Evolutionary conservation across 768 basidiomycete species (phyloP), one percentile per base, ranked within the genome.

Genomic region (Tylopilus cervinicoccineus): DNA sequence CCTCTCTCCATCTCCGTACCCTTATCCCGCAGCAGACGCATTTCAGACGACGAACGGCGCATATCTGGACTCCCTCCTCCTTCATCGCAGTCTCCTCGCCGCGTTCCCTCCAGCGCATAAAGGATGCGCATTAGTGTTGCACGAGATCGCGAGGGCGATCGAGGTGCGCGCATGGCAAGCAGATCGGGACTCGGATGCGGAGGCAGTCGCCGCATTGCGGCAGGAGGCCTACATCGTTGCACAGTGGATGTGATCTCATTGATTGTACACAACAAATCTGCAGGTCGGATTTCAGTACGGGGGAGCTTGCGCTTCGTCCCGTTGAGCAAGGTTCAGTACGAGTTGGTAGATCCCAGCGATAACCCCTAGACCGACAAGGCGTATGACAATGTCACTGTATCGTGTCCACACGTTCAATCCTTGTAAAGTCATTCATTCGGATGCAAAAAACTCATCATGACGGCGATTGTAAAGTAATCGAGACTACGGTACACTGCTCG

Each of bases 31-130:
- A 11, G 47, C 62, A 47, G 64, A 54, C 40, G 57, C 50, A 8
- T 68, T 72, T 50, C 65, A 67, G 56, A 87, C 83, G 47, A 84
- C 83, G 39, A 75, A 77, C 69, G 86, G 86, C 57, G 85, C 78
- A 50, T 90, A 88, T 60, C 77, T 90, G 66, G 87, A 90, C 60
- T 74, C 77, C 43, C 82, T 90, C 58, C 86, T 88, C 67, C 80
- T 81, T 0, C 87, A 90, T 69, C 85, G 87, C 61, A 80, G 84
- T 62, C 78, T 84, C 31, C 72, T 83, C 52, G 71, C 67, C 53
- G 77, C 82, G 10, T 82, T 72, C 59, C 86, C 87, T 17, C 69
- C 72, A 46, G 81, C 72, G 11, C 87, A 89, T 70, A 65, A 52
- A 49, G 76, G 78, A 27, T 89, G 87, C 70, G 79, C 83, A 42